Evolutionary conservation across 495 filamentous ascomycete genomes (phyloP), one percentile per base, ranked within the genome.

Genomic region (Cercophora scortea): DNA sequence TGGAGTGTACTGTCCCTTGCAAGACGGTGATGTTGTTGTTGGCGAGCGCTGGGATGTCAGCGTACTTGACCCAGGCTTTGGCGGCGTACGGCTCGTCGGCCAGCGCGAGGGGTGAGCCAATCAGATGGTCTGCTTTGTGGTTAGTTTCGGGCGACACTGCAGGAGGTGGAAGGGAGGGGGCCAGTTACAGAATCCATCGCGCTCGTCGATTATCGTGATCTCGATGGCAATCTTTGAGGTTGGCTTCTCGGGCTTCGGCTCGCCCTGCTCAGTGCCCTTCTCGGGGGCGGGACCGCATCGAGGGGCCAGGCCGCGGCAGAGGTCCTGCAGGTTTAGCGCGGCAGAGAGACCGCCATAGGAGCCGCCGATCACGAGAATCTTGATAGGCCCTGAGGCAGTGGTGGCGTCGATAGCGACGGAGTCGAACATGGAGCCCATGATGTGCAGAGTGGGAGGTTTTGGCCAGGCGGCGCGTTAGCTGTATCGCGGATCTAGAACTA

Each of bases 201-300:
- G 70, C 52, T 86, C 81, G 57, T 89, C 84, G 6, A 87, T 77
- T 8, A 89, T 71, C 9, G 83, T 87, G 44, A 87, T 80, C 38
- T 85, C 70, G 16, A 87, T 57, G 1, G 76, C 70, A 35, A 82
- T 71, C 25, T 25, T 2, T 25, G 25, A 2, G 2, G 2, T 25
- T 25, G 25, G 25, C 13, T 65, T 63, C 25, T 64, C 62, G 16
- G 53, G 65, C 25, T 2, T 25, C 25, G 5, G 5, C 48, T 45
- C 38, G 41, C 61, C 62, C 16, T 52, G 16, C 12, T 52, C 52
- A 13, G 63, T 34, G 54, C 67, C 59, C 33, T 59, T 49, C n/a
- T 42, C 50, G 33, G 56, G 52, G n/a, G 55, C 47, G 6, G 52
- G 40, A 3, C 58, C 62, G 41, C 58, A 57, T 19, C 64, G 61